A percentile compares a stretch with the other conserved stretches of the same genome.
Conservation (phyloP, 805 yeast species). For the Yarrowia keelungensis region DNA sequence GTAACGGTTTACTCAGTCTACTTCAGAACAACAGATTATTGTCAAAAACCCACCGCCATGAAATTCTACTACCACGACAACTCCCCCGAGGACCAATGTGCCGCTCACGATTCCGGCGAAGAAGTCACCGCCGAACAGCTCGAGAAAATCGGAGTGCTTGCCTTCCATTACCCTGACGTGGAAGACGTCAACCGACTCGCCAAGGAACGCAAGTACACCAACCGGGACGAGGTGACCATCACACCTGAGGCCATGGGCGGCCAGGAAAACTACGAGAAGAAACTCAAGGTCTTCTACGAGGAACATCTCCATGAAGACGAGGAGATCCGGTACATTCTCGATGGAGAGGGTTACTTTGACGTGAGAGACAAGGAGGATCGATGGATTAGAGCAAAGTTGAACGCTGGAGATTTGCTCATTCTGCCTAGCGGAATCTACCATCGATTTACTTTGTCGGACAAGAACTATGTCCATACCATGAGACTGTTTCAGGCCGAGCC, state of each 20-base stretch:
- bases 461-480: constrained; percentile 73
- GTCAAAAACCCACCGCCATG: too few species aligned
- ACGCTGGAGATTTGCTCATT: constrained; percentile 63
- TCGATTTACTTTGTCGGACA: constrained; percentile 77
- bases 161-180: constrained; percentile 58
- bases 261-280: constrained; percentile 66
- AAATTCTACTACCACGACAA: constrained; percentile 71
- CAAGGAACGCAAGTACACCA: constrained; percentile 71
- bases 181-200: constrained; percentile 73
- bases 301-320: constrained; percentile 98
- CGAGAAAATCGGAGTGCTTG: constrained; percentile 69
- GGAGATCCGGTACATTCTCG: constrained; percentile 88
- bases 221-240: constrained; percentile 74
- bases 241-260: constrained; percentile 67
- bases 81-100: constrained; percentile 64
- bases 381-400: constrained; percentile 81
- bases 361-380: constrained; percentile 67
- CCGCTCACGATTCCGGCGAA: constrained; percentile 74
- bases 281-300: constrained; percentile 71
- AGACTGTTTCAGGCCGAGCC: constrained; percentile 94
- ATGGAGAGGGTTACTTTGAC: constrained; percentile 92
- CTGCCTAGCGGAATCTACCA: constrained; percentile 95
- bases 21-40: too few species aligned
- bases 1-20: too few species aligned
- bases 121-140: constrained; percentile 60